Base-by-base conservation (phyloP, 306 rosid species). In the Lablab purpureus region DNA sequence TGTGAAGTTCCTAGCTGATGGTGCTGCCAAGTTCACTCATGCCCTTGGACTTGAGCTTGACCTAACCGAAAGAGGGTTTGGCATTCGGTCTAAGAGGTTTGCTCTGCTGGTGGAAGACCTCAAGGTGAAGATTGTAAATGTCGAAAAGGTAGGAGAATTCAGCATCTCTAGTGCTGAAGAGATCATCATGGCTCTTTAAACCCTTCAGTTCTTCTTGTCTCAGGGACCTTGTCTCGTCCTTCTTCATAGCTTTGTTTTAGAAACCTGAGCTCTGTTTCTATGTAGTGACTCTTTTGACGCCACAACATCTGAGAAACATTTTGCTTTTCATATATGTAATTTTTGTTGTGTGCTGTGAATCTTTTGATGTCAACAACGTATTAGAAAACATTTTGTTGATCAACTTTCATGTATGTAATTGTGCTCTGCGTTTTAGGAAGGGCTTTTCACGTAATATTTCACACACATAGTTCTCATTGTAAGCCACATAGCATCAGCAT, bases 11-110 rank as follows among this genome's bases (percentile, higher is more conserved):
- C 94, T 92, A 76, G 97, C 97, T 10, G 98, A 92, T 83, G 99
- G 98, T 17, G 81, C 97, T 2, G 94, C 95, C 28, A 85, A 74
- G 23, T 95, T 88, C 84, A 90, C 95, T 8, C 85, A 86, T 43
- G 90, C 83, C 14, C 90, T 95, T 0, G 99, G 99, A 21, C 92
- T 95, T 4, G 97, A 95, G 88, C 97, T 92, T 63, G 97, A 95
- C 81, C 97, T 91, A 25, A 28, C 85, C 0, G 97, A 95, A 19
- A 91, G 84, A 66, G 99, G 99, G 4, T 92, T 92, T 0, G 97
- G 97, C 37, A 74, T 71, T 25, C 97, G 99, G 19, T 89, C 95
- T 0, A 88, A 76, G 94, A 89, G 99, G 86, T 95, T 88, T 50
- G 87, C 97, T 77, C 95, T 95, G 6, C 75, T 95, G 75, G 91